Base-by-base conservation (phyloP, 768 basidiomycete species). In the Heimioporus sp. region DNA sequence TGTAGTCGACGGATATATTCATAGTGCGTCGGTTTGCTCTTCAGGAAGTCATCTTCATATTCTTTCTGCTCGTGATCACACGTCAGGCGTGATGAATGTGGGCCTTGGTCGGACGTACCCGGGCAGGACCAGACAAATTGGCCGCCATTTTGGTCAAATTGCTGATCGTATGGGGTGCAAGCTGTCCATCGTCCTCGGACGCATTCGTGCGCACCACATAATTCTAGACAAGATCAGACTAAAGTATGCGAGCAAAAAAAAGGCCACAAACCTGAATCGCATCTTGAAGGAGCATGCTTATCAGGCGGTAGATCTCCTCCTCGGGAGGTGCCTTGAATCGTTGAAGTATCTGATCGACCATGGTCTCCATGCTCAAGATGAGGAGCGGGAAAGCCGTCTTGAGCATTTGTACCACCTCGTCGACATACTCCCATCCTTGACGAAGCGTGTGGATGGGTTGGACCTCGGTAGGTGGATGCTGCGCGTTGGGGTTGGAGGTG, bases 331-430 rank as follows among this genome's bases (percentile, higher is more conserved):
- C 82, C 67, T 97, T 96, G 74, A 98, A 96, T 46, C 93, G 82
- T 52, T 85, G 81, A 19, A 84, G 79, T 57, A 99, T 89, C 70
- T 98, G 94, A 58, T 99, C 97, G 5, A 95, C 89, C 80, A 98
- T 89, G 15, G 92, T 95, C 73, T 99, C 97, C 78, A 99, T 78
- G 51, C 93, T 97, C 19, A 98, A 76, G 30, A 96, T 91, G 34
- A 99, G 80, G 8, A 99, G 79, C 0, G 97, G 97, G 77, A 95
- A 97, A 0, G 92, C 87, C 0, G 96, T 97, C 73, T 99, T 98
- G 61, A 98, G 77, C 35, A 92, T 85, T 65, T 94, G 88, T 38
- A 94, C 82, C 51, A 98, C 83, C 64, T 98, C 97, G 19, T 99
- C 97, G 8, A 97, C 85, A 60, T 89, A 80, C 48, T 98, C 96